Conservation (phyloP, 345 rosid genomes). For the Rhodomyrtus tomentosa region DNA sequence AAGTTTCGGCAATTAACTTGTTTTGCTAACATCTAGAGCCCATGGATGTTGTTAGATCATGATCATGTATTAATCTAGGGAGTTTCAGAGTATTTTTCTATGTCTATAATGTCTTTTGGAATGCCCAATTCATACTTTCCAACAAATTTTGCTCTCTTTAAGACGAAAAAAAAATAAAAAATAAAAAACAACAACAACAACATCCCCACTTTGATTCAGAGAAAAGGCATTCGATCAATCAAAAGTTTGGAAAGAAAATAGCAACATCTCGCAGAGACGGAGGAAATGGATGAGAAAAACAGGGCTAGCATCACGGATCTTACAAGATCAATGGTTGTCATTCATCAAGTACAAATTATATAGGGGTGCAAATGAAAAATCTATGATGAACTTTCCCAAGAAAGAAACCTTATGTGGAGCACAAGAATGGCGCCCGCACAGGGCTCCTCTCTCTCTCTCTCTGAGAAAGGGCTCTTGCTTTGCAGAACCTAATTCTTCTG, state of each 20-base stretch:
- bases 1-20: background rate
- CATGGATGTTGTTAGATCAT: background rate
- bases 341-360: background rate
- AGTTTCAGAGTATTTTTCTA: background rate
- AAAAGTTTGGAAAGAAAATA: background rate
- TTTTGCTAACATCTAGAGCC: background rate
- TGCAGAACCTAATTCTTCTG: background rate
- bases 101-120: background rate
- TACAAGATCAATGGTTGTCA: background rate
- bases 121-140: background rate
- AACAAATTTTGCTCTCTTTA: background rate
- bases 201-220: background rate
- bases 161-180: background rate
- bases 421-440: background rate
- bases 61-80: background rate
- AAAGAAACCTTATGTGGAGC: background rate
- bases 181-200: too few relatives aligned
- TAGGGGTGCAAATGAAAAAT: background rate
- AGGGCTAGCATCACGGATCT: background rate
- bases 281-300: background rate
- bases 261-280: background rate
- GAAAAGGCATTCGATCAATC: background rate
- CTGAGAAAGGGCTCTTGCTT: background rate
- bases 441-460: background rate
- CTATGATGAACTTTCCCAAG: background rate